Base-by-base conservation (phyloP, 352 stramenopile genomes). In the Plasmopara viticola region DNA sequence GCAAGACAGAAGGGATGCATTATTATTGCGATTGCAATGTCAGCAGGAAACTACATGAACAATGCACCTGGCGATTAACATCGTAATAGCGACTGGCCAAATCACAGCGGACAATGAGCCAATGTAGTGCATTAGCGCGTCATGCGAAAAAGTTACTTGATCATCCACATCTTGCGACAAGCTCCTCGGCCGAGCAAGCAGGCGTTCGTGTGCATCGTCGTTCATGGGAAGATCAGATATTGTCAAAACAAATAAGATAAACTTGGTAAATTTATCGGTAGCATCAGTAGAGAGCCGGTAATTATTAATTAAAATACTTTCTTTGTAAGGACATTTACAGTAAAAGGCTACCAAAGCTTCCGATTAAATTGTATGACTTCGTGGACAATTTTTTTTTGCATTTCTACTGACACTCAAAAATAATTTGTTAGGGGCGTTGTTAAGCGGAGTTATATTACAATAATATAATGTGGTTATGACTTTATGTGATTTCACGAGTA, bases 31-130 rank as follows among this genome's bases (percentile, higher is more conserved):
- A 44, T 31, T 45, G 48, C 15, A 3, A 37, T 39, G n/a, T 47
- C 14, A 51, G 35, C 30, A 9, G n/a, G 7, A 10, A 4, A 33
- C 8, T 44, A n/a, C 8, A 17, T 15, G 17, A 43, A 18, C 28
- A 25, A 4, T 7, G 14, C 12, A 92, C 81, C 84, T 94, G 6
- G 84, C 78, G 5, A 92, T 51, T 47, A 94, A 56, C 79, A 94
- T 94, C 1, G 84, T 94, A 47, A 77, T 18, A 0, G 81, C 77
- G 10, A 94, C 84, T 0, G 84, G 84, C 72, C 73, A 85, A 14
- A 93, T 63, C 34, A 94, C 80, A 14, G 82, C 83, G 9, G 74
- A 90, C 65, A 94, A 94, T 6, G 82, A 93, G 15, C 82, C 84
- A 33, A 94, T 81, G 1, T 79, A 90, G 52, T 94, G 84, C 60